A percentile compares a stretch with the other conserved stretches of the same genome.
These are phyloP conservation scores for Waltergamsia citrina DNA, from an alignment of 2,329 filamentous ascomycete species.

Conservation along the genomic window DNA sequence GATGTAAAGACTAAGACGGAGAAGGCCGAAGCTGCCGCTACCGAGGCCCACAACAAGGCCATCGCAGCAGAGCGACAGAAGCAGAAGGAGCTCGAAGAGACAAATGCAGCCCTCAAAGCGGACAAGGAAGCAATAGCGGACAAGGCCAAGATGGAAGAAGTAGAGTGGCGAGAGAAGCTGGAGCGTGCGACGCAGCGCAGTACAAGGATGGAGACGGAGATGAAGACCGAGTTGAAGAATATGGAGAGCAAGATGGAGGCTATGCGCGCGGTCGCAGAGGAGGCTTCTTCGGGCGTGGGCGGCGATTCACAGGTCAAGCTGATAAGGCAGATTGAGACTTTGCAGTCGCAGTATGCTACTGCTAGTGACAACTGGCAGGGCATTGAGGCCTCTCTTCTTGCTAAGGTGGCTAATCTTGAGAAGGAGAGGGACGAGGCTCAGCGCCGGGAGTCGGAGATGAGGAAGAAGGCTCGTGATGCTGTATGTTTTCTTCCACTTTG, in stretches of 20 bases:
- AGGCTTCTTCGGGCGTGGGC: conserved; percentile 72
- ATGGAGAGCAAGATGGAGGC: conserved; percentile 87
- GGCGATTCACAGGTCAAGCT: conserved; percentile 85
- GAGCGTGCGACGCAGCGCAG: conserved; percentile 64
- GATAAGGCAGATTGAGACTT: conserved; percentile 84
- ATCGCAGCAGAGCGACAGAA: conserved; percentile 56
- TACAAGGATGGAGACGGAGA: conserved; percentile 61
- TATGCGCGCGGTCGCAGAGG: conserved; percentile 76
- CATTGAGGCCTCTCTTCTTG: conserved; percentile 78
- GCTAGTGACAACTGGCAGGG: conserved; percentile 97
- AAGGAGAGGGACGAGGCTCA: conserved; percentile 84
- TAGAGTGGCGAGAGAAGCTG: conserved; percentile 63
- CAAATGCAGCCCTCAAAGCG: conserved; percentile 56
- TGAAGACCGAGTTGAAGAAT: conserved; percentile 66
- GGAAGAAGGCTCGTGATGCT: conserved; percentile 81
- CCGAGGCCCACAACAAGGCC: conserved; percentile 56
- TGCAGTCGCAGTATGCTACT: conserved; percentile 90
- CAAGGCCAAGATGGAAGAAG: conserved; percentile 58
- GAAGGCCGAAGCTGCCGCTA: conserved; percentile 54
- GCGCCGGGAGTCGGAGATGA: conserved; percentile 75
- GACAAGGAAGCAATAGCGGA: conserved; percentile 72
- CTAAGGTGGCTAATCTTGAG: conserved; percentile 69
- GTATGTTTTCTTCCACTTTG: conserved; percentile 36
- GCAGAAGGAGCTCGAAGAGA: conserved; percentile 44
- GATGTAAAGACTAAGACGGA: conserved; percentile 61